Evolutionary conservation across 179 eudicot species (phyloP), one percentile per base, ranked within the genome.

Genomic region (Actinidia chinensis): DNA sequence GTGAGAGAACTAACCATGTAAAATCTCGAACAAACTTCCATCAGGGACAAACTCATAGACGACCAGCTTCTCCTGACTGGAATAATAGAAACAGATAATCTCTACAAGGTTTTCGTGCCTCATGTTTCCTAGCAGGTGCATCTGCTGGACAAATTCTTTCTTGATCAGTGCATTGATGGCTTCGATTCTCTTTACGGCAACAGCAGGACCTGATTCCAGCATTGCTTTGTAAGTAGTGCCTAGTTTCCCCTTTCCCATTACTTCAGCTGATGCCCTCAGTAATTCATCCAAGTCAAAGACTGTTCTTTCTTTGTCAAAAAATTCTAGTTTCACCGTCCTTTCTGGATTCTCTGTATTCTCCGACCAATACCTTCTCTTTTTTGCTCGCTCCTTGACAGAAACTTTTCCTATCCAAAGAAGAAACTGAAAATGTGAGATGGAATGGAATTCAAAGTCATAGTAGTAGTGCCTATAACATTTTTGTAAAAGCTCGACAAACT

Each of bases 141-240:
- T 72, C 42, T 88, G 86, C 70, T 81, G 87, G n/a, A 68, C 69
- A 71, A 86, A 88, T 14, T 86, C 91, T 67, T 71, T 84, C 40
- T 76, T 84, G 80, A 84, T 81, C 78, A 79, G 47, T n/a, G 81
- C 36, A 50, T 76, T 77, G 78, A 60, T 78, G 20, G 81, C 83
- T 79, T 74, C 72, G 11, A 86, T 78, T 72, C 89, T 81, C 79
- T 88, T 88, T 28, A 88, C 91, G 1, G 84, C 79, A 22, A 83
- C 83, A 22, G 66, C 75, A 11, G 66, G 33, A 13, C 89, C 89
- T 10, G 81, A 81, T 60, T 88, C 89, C 66, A 88, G 66, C 65
- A 73, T 42, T 8, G 88, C 83, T 68, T 83, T 88, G 88, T 88
- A 88, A 0, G 91, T 86, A 8, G 81, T 84, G 48, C 91, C 89